Percentiles rank a stretch among this genome's conserved stretches.
Evolutionary conservation across 208 protist genomes (phyloP).

Genomic region (Leishmania turanica): DNA sequence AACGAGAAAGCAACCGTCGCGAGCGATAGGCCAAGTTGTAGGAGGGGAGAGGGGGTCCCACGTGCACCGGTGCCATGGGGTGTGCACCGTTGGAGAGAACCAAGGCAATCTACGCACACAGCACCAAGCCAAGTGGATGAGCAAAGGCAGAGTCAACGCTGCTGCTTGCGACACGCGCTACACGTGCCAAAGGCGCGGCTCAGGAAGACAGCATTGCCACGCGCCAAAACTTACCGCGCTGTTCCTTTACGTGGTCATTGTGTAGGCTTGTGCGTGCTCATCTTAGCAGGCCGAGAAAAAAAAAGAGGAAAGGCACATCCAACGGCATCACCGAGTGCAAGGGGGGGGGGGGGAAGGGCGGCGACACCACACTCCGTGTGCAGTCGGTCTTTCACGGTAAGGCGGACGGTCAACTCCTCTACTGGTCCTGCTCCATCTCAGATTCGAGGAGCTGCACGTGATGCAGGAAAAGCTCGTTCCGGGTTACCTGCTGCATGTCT

Average conservation of each 20-base stretch:
- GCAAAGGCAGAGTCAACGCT: not conserved
- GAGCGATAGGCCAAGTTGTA: not conserved
- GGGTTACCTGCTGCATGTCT: slow-evolving; percentile 28
- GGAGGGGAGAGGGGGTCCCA: not conserved
- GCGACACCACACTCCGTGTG: not conserved
- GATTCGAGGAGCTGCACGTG: slow-evolving; percentile 44
- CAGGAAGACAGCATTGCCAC: not conserved
- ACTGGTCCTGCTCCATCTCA: slow-evolving; percentile 10
- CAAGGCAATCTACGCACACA: not conserved
- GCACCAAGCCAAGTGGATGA: not conserved
- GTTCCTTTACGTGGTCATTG: not conserved
- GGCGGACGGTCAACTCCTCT: not conserved
- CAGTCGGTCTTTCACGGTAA: not conserved
- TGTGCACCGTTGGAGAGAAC: not conserved
- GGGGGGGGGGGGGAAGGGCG: not conserved
- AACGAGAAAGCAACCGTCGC: not conserved
- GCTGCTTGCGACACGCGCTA: not conserved
- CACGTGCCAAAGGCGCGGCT: not conserved
- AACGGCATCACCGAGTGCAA: no score
- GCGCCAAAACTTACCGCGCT: not conserved
- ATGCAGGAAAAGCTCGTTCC: slow-evolving; percentile 43
- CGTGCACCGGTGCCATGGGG: not conserved
- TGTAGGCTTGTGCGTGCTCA: not conserved
- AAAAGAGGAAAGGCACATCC: not conserved
- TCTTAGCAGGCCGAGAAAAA: not conserved